These are phyloP conservation scores for Citrullus colocynthis DNA, from an alignment of 306 rosid genomes.

Conservation along the genomic window DNA sequence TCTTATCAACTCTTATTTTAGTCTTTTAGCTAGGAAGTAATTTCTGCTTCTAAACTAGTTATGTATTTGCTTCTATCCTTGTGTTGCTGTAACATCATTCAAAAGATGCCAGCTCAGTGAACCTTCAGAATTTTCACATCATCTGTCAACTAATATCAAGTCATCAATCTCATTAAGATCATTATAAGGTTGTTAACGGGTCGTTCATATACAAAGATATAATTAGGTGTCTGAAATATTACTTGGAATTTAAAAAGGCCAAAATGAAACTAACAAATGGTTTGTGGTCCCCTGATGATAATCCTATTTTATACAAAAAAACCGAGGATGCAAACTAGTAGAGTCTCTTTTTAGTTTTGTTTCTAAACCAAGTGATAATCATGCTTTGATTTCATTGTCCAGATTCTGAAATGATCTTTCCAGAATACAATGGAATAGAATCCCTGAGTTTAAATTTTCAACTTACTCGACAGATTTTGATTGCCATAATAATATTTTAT, in stretches of 20 bases:
- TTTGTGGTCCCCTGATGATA: background rate
- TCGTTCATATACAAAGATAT: background rate
- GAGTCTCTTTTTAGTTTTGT: background rate
- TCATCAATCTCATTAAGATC: background rate
- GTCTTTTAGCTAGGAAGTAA: background rate
- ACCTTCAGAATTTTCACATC: background rate
- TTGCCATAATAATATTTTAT: slow-evolving; percentile 9
- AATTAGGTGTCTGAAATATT: background rate
- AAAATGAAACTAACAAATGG: background rate
- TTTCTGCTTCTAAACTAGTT: background rate
- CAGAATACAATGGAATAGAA: background rate
- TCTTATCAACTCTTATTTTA: background rate
- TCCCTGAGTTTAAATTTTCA: background rate
- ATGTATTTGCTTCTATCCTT: background rate
- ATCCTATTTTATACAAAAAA: background rate
- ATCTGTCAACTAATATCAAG: background rate
- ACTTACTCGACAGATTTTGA: background rate
- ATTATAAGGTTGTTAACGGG: background rate
- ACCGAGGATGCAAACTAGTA: background rate
- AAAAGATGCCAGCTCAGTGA: background rate
- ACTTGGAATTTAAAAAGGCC: background rate
- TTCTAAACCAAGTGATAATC: background rate
- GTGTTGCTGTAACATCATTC: background rate
- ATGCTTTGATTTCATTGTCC: background rate
- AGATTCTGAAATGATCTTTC: background rate